Evolutionary conservation across 1,284 basidiomycete genomes (phyloP), one percentile per base, ranked within the genome.

Genomic region (Thecaphora thlaspeos): DNA sequence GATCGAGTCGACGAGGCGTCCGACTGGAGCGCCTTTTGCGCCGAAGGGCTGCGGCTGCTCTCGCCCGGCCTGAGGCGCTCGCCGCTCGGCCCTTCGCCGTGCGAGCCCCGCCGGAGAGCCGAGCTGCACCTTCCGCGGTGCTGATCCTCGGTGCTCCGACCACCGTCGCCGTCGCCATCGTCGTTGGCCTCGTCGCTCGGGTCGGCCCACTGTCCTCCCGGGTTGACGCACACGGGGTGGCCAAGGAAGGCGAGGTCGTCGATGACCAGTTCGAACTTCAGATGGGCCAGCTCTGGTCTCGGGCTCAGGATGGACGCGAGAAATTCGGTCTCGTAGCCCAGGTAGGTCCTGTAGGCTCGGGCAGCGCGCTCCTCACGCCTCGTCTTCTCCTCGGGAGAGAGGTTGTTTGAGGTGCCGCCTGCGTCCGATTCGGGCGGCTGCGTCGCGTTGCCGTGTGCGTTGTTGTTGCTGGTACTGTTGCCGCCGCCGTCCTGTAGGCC

Each of bases 171-270:
- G 2, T 36, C 26, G 3, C 17, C 24, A 22, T 47, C 47, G 9
- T 32, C 24, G 15, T 44, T 17, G 14, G 47, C 36, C 14, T 51
- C 24, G 14, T 57, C 43, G n/a, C 41, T 46, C 1, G 43, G 37
- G 0, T 43, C 40, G 18, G 51, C 65, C 58, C 66, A 68, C 7
- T 32, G 37, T 2, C 59, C 63, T 5, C 30, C 37, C 40, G 82
- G 71, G 30, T 88, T 87, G 11, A 86, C 84, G 69, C 87, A 88
- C 1, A 97, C 91, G 0, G 94, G 94, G 78, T 97, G 93, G 0
- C 94, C 94, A 37, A 97, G 83, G 75, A 97, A 97, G 2, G 87
- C 89, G n/a, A 97, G 83, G 70, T 93, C 88, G 71, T 97, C 92
- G 19, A 96, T 87, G 41, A 89, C 80, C 24, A 98, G 84, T 77